phyloP scores from a whole-genome alignment of 1,139 yeast genomes.

The Saccharomyces hybrid region DNA sequence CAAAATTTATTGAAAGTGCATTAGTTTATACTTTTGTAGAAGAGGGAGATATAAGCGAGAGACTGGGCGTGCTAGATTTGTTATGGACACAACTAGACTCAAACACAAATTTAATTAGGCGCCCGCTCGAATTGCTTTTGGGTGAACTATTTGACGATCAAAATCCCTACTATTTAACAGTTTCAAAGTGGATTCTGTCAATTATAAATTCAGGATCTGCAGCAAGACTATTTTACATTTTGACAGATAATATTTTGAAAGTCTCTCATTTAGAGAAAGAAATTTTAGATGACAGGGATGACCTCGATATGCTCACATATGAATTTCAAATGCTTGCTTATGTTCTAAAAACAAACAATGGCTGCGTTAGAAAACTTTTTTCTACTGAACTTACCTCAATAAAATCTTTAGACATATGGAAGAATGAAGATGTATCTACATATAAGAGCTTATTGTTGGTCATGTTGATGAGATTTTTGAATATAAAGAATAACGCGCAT shows the following conservation, averaged over 20 bases:
- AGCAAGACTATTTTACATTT: conserved; percentile 50
- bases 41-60: conserved; percentile 33
- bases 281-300: conserved; percentile 38
- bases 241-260: conserved; percentile 23
- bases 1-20: conserved; percentile 52
- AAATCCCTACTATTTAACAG: conserved; percentile 38
- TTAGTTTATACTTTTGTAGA: conserved; percentile 41
- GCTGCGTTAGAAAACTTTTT: conserved; percentile 40
- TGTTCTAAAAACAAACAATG: conserved; percentile 41
- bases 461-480: conserved; percentile 42
- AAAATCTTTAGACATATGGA: conserved; percentile 31
- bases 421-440: conserved; percentile 47
- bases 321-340: conserved; percentile 45
- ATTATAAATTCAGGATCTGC: conserved; percentile 47
- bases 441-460: conserved; percentile 50
- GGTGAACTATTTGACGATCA: conserved; percentile 48
- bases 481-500: conserved; percentile 23
- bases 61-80: conserved; percentile 44
- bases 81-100: conserved; percentile 56
- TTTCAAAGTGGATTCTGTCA: conserved; percentile 50
- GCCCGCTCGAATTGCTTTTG: conserved; percentile 61
- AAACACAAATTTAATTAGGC: conserved; percentile 39
- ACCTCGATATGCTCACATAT: conserved; percentile 52
- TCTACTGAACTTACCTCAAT: conserved; percentile 50
- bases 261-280: conserved; percentile 21